Evolutionary conservation across 345 rosid species (phyloP), one percentile per base, ranked within the genome.

Genomic region (Brassica juncea): DNA sequence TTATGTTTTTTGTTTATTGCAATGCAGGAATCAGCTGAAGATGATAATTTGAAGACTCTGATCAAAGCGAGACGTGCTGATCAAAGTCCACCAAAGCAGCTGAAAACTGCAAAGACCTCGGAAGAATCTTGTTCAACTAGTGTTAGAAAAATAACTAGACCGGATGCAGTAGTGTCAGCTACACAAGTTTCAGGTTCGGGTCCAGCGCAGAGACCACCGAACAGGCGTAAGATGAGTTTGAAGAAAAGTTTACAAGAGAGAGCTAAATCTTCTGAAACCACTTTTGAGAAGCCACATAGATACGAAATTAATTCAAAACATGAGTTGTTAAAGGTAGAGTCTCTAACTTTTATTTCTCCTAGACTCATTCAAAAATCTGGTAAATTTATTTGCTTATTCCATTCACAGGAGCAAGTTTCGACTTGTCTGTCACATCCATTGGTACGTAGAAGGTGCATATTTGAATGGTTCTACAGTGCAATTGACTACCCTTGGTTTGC

Each of bases 401-500:
- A 68, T 76, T 70, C 82, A 83, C 88, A 93, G 98, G 86, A 90
- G 82, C 85, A 84, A 81, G 85, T 92, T 63, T 87, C 86, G 10
- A 82, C 85, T 79, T 93, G 86, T 86, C 84, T 96, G 77, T 90
- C 97, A 55, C 77, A 82, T 68, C 75, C 82, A 49, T 80, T 86
- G 74, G 89, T 88, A 1, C 88, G 94, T 81, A 87, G 89, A 84
- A 89, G 97, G 97, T 96, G 97, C 85, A 81, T 80, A 66, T 93
- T 81, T 82, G 98, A 96, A 77, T 96, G 97, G 97, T 96, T 96
- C 85, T 89, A 92, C 73, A 88, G 98, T 86, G 97, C 97, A 44
- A 89, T 93, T 72, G 99, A 96, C 77, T 92, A 92, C 70, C 95
- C 97, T 6, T 96, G 99, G 99, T 96, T 96, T 88, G 97, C 95